A percentile compares a stretch with the other conserved stretches of the same genome.
Evolutionary conservation across 192 early-diverging fungal species (phyloP).

Genomic region (Hyaloraphidium curvatum): DNA sequence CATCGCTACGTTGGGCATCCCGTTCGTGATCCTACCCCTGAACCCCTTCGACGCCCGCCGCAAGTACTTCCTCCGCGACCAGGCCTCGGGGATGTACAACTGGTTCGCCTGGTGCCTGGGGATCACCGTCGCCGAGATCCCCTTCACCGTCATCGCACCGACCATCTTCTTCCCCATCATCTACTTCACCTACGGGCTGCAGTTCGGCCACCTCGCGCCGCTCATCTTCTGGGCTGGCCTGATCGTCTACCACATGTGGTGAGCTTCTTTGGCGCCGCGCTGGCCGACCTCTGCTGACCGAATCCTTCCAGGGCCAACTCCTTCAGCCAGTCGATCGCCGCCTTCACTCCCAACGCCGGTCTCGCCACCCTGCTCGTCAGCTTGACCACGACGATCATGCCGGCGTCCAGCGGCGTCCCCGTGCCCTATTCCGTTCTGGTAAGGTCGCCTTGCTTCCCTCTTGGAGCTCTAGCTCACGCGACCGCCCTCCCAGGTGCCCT

Average conservation of each 20-base stretch:
- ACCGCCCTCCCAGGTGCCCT: neutral
- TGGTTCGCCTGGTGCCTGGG: slow-evolving; percentile 45
- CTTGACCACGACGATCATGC: neutral
- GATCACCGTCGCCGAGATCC: slow-evolving; percentile 46
- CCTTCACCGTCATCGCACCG: slow-evolving; percentile 37
- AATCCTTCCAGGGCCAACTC: no score
- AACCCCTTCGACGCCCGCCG: slow-evolving; percentile 10
- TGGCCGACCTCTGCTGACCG: no score
- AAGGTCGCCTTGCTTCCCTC: neutral
- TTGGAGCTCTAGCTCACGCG: neutral
- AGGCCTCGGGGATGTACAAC: slow-evolving; percentile 48
- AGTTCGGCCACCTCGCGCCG: no score
- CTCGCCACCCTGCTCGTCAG: neutral
- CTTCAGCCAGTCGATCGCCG: slow-evolving; percentile 34
- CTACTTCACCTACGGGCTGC: slow-evolving; percentile 53
- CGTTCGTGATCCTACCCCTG: slow-evolving; percentile 13
- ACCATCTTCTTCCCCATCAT: slow-evolving; percentile 48
- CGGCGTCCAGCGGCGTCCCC: neutral
- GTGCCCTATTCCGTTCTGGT: neutral
- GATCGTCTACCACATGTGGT: no score
- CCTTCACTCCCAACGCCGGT: slow-evolving; percentile 21
- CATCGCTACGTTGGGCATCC: slow-evolving; percentile 21
- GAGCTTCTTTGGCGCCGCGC: no score
- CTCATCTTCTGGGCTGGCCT: no score
- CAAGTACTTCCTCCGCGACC: slow-evolving; percentile 35